These are phyloP conservation scores for Phialocephala subalpina DNA, from an alignment of 2,329 filamentous ascomycete species.

Conservation along the genomic window DNA sequence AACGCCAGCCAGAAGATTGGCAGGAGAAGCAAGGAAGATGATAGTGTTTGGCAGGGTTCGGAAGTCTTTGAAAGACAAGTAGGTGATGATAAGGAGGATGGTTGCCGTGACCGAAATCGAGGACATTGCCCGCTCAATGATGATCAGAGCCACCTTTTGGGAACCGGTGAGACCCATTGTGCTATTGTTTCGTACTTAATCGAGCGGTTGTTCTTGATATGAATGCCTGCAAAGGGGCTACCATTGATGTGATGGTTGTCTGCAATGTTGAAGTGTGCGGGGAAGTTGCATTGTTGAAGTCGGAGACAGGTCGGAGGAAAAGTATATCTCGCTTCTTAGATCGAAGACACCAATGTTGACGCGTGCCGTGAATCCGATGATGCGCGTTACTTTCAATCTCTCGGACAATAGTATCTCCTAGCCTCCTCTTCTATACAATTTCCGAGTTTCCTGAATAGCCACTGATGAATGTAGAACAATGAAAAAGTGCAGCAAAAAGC, in stretches of 20 bases:
- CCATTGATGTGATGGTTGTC: neutral
- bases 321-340: neutral
- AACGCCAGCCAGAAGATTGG: slow-evolving; percentile 65
- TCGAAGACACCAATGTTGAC: neutral
- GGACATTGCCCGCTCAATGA: slow-evolving; percentile 74
- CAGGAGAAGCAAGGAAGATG: slow-evolving; percentile 67
- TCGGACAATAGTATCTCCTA: too few species aligned
- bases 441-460: too few species aligned
- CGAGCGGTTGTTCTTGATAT: neutral
- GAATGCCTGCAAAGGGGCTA: neutral
- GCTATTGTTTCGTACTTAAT: neutral
- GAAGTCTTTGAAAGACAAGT: slow-evolving; percentile 71
- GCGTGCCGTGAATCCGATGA: neutral
- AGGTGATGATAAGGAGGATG: slow-evolving; percentile 75
- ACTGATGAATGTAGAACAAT: too few species aligned
- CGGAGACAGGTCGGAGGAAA: neutral
- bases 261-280: neutral
- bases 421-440: too few species aligned
- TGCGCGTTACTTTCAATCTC: too few species aligned
- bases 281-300: neutral
- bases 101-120: slow-evolving; percentile 75
- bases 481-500: too few species aligned
- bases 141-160: slow-evolving; percentile 62
- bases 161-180: neutral
- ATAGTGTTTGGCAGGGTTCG: slow-evolving; percentile 81